phyloP scores from a whole-genome alignment of 805 yeast species.

The Ogataea trehaloabstinens region DNA sequence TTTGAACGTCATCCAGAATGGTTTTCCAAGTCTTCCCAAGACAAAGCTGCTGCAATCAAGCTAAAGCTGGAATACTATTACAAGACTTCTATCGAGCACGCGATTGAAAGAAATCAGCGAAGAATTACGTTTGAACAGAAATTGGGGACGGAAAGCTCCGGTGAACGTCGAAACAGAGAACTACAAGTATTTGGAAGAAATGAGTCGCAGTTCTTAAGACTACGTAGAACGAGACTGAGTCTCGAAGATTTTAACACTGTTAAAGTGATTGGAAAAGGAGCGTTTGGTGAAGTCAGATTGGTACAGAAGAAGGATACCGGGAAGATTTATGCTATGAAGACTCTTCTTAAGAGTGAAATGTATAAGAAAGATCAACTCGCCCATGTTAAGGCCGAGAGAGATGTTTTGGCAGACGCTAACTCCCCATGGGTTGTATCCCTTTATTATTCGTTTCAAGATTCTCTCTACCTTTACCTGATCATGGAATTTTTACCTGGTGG shows the following conservation, averaged over 20 bases:
- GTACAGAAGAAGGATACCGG: conserved; percentile 94
- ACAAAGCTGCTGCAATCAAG: conserved; percentile 80
- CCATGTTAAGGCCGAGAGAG: conserved; percentile 94
- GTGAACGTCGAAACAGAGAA: conserved; percentile 82
- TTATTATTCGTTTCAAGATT: conserved; percentile 79
- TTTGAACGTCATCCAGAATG: conserved; percentile 83
- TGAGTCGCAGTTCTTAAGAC: conserved; percentile 81
- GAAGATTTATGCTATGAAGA: conserved; percentile 92
- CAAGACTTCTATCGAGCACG: conserved; percentile 82
- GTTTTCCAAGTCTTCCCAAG: conserved; percentile 72
- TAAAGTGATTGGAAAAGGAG: conserved; percentile 92
- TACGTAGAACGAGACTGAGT: conserved; percentile 79
- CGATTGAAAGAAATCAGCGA: conserved; percentile 94
- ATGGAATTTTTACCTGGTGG: conserved; percentile 87
- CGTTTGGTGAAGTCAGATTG: conserved; percentile 94
- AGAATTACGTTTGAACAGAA: conserved; percentile 79
- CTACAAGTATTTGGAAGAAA: conserved; percentile 80
- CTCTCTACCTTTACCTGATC: conserved; percentile 68
- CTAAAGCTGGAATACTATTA: conserved; percentile 80
- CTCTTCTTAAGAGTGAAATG: conserved; percentile 87
- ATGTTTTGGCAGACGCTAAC: conserved; percentile 86
- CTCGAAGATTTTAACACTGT: conserved; percentile 85
- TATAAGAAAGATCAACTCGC: conserved; percentile 92
- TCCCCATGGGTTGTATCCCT: conserved; percentile 87
- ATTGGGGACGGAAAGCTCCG: conserved; percentile 68